phyloP scores from a whole-genome alignment of 306 rosid genomes.

The Glycine latifolia region DNA sequence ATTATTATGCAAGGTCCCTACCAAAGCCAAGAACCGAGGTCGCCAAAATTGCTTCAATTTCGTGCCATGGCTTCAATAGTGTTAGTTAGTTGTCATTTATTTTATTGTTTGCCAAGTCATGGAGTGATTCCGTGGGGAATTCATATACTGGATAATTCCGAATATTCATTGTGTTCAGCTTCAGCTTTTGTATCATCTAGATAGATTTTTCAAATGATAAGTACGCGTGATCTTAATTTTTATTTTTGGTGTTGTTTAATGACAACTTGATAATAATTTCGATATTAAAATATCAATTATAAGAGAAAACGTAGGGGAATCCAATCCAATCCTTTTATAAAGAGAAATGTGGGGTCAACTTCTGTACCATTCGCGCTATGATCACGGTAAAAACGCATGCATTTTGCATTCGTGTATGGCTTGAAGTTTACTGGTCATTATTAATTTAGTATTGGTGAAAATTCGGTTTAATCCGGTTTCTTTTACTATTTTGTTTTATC shows the following conservation, averaged over 20 bases:
- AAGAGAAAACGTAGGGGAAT: background rate
- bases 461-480: too few relatives aligned
- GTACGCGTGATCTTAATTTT: background rate
- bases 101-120: constrained; percentile 22
- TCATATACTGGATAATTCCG: constrained; percentile 20
- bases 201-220: background rate
- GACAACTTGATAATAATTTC: background rate
- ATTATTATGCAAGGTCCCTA: background rate
- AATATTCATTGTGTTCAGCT: constrained; percentile 8
- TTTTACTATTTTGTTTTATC: too few relatives aligned
- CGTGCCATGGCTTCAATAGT: background rate
- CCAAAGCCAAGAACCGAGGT: constrained; percentile 17
- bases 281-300: background rate
- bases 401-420: too few relatives aligned
- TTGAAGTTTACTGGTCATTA: too few relatives aligned
- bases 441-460: too few relatives aligned
- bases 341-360: too few relatives aligned
- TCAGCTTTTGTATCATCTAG: background rate
- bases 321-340: background rate
- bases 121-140: constrained; percentile 30
- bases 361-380: too few relatives aligned
- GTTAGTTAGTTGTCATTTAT: background rate
- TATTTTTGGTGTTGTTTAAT: background rate
- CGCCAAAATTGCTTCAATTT: constrained; percentile 25
- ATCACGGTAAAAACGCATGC: too few relatives aligned